Evolutionary conservation across 2,329 filamentous ascomycete genomes (phyloP), one percentile per base, ranked within the genome.

Genomic region (Penicillium sp.): DNA sequence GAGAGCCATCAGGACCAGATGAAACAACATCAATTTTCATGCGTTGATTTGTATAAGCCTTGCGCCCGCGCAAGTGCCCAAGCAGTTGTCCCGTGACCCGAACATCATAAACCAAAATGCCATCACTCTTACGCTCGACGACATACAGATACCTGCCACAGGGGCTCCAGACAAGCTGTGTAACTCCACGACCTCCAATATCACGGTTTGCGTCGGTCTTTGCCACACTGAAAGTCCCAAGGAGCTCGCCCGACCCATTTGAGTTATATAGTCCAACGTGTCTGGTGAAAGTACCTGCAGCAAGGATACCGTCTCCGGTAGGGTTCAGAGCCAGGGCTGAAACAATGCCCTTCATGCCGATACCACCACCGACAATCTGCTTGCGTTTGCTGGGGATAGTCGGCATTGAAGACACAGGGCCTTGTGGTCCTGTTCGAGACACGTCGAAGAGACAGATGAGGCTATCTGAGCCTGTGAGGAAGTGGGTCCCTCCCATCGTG

Each of bases 121-220:
- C 79, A 61, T 84, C 78, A 53, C 82, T 83, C 56, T 78, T 78
- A 21, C 85, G 76, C 66, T 87, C 85, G 0, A 78, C 81, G 19
- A 85, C 78, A 61, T 84, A 82, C 5, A 88, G 68, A 65, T 87
- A 87, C 43, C 73, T 76, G 1, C 82, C 83, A 68, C 81, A 82
- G 0, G 80, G 78, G 51, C 80, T 85, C 84, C 84, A 87, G 16
- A 77, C 69, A 15, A 87, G 68, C 49, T 81, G 77, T 2, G 81
- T 83, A 21, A 87, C 72, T 5, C 85, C 85, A 0, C 71, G 73
- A 3, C 84, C 85, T 16, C 72, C 70, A 49, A 78, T 78, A 8
- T 67, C 65, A 5, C 60, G 61, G 39, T 77, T 72, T 2, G 74
- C 72, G 38, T 72, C 67, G 27, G 74, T 72, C 46, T 73, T 75